Evolutionary conservation across 148 eudicot species (phyloP).

Genomic region (Dysphania ambrosioides): DNA sequence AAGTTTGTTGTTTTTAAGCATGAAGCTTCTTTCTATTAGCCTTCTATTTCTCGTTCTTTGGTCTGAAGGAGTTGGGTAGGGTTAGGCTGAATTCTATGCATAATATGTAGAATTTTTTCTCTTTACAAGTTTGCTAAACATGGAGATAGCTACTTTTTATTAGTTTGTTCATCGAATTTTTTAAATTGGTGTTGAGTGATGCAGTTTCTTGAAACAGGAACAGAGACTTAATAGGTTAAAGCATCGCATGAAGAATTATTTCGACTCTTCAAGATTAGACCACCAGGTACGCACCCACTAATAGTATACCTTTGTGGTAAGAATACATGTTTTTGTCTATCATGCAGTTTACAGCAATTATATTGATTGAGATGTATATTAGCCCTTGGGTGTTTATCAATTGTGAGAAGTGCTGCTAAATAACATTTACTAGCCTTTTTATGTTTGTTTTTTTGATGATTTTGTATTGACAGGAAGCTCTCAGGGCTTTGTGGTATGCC

Average conservation of each 20-base stretch:
- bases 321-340: background rate
- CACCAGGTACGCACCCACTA: slow-evolving; percentile 51
- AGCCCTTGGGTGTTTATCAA: background rate
- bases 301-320: slow-evolving; percentile 3
- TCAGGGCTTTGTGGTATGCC: slow-evolving; percentile 75
- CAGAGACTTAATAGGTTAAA: slow-evolving; percentile 66
- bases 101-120: background rate
- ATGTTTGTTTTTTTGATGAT: background rate
- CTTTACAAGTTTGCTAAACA: background rate
- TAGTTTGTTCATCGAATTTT: background rate
- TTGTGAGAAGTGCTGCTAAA: background rate
- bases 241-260: slow-evolving; percentile 60
- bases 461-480: slow-evolving; percentile 53
- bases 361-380: background rate
- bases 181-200: slow-evolving; percentile 2
- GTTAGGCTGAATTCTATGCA: background rate
- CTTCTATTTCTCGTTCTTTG: background rate
- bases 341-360: background rate
- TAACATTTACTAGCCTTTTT: background rate
- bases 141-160: background rate
- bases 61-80: background rate
- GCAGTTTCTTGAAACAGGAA: slow-evolving; percentile 43
- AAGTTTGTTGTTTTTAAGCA: background rate
- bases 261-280: slow-evolving; percentile 59
- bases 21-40: background rate